These are phyloP conservation scores for Heliocybe sulcata DNA, from an alignment of 1,284 basidiomycete species.

Conservation along the genomic window DNA sequence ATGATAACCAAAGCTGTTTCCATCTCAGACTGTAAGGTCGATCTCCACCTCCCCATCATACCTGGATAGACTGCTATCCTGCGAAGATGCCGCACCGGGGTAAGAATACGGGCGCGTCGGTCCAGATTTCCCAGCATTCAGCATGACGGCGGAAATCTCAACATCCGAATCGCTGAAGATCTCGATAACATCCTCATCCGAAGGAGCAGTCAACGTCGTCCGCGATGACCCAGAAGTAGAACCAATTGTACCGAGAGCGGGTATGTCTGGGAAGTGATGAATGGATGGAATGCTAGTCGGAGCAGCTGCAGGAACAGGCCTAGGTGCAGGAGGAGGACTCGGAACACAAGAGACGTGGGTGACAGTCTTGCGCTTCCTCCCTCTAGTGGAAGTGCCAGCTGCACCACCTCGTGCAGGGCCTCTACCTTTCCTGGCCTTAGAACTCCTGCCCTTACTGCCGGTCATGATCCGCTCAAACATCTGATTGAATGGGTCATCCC, in stretches of 20 bases:
- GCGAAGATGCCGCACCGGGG: not conserved
- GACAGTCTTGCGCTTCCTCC: conserved; percentile 1
- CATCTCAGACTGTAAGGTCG: not conserved
- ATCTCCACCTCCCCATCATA: not conserved
- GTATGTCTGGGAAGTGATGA: not conserved
- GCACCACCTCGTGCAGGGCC: not conserved
- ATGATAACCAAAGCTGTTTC: too few species aligned
- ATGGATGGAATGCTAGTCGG: too few species aligned
- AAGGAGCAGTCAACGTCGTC: not conserved
- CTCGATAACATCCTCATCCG: not conserved
- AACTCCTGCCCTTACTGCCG: not conserved
- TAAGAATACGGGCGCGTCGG: not conserved
- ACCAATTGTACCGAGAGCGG: not conserved
- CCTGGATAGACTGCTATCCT: not conserved
- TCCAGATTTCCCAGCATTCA: not conserved
- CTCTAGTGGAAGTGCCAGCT: not conserved
- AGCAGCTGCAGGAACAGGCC: too few species aligned
- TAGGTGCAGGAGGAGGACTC: not conserved
- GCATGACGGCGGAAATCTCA: not conserved
- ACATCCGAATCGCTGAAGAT: conserved; percentile 1
- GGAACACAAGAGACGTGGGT: not conserved
- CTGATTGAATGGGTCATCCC: not conserved
- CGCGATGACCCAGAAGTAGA: not conserved
- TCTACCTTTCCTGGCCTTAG: not conserved
- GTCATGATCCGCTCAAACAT: not conserved